These are phyloP conservation scores for Xylariaceae sp. DNA, from an alignment of 2,329 filamentous ascomycete species.

Conservation along the genomic window DNA sequence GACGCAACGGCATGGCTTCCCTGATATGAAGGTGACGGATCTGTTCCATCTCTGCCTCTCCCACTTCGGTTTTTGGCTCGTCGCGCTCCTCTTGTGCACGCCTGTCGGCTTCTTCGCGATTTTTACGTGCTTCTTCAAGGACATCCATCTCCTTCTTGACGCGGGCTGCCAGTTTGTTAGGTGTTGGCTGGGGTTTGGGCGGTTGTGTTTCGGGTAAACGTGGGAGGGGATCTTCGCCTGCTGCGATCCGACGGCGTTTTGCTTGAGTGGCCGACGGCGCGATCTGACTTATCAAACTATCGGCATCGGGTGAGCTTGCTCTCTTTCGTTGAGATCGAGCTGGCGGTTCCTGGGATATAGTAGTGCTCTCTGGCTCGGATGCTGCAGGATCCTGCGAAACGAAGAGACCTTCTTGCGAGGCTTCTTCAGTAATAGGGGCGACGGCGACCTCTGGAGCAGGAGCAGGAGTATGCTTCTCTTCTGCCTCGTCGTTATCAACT, in stretches of 20 bases:
- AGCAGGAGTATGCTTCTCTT: constrained; percentile 26
- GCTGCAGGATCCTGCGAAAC: constrained; percentile 45
- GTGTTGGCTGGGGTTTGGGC: constrained; percentile 29
- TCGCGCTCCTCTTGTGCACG: constrained; percentile 51
- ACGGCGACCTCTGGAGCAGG: constrained; percentile 4
- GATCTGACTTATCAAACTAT: constrained; percentile 65
- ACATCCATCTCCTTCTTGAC: constrained; percentile 64
- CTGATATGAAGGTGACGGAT: constrained; percentile 73
- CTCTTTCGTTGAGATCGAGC: constrained; percentile 42
- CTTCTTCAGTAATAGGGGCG: constrained; percentile 25
- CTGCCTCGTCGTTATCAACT: constrained; percentile 24
- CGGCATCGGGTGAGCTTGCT: constrained; percentile 37
- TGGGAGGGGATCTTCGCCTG: constrained; percentile 45
- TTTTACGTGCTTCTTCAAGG: constrained; percentile 59
- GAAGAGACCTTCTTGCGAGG: constrained; percentile 47
- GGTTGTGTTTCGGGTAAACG: constrained; percentile 28
- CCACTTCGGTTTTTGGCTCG: constrained; percentile 49
- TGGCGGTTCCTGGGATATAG: constrained; percentile 9
- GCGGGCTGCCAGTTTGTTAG: constrained; percentile 37
- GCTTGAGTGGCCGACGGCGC: constrained; percentile 72
- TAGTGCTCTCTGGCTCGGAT: constrained; percentile 5
- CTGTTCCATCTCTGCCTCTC: constrained; percentile 66
- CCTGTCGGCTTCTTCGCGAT: constrained; percentile 65
- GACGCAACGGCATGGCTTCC: constrained; percentile 67
- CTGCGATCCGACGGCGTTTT: constrained; percentile 71